Evolutionary conservation across 257 asterid genomes (phyloP), one percentile per base, ranked within the genome.

Genomic region (Ilex aquifolium): DNA sequence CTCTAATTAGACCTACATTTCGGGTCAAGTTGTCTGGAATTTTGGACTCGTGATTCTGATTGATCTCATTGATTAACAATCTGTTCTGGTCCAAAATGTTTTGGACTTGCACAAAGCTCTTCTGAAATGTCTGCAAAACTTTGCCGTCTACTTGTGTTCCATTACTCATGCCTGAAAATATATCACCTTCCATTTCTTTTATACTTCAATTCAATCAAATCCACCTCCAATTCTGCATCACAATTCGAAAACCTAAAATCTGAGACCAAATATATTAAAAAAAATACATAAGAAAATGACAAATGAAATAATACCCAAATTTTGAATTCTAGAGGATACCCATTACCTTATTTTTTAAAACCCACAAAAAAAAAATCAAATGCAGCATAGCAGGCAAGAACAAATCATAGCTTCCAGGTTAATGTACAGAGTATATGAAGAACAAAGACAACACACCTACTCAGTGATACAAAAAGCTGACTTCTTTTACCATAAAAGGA

Each of bases 31-130:
- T 78, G 49, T 72, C 83, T 0, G 84, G 87, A 69, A 75, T 73
- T 44, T 65, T 81, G 3, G 84, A 77, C 63, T 77, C 84, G 5
- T 81, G 84, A 44, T 81, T 78, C 74, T 81, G 84, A 72, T 81
- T 78, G 16, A 81, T 81, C 84, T 81, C 76, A 1, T 57, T 70
- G 67, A 81, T 78, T 56, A 78, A 56, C 65, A 81, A 53, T 65
- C 82, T 67, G 65, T 81, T 81, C 65, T 81, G 83, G 59, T 78
- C 83, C 71, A 78, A 46, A 58, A 81, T 76, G 70, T 48, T 70
- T 31, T 81, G 87, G 15, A 81, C 84, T 52, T 75, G 87, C 59
- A 72, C 71, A 27, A 76, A 78, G 10, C 70, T 78, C n/a, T 65
- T 75, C 71, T 81, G 84, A 32, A 78, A 76, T 40, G 78, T 58